Conservation (phyloP, 306 rosid species). For the Luffa acutangula region DNA sequence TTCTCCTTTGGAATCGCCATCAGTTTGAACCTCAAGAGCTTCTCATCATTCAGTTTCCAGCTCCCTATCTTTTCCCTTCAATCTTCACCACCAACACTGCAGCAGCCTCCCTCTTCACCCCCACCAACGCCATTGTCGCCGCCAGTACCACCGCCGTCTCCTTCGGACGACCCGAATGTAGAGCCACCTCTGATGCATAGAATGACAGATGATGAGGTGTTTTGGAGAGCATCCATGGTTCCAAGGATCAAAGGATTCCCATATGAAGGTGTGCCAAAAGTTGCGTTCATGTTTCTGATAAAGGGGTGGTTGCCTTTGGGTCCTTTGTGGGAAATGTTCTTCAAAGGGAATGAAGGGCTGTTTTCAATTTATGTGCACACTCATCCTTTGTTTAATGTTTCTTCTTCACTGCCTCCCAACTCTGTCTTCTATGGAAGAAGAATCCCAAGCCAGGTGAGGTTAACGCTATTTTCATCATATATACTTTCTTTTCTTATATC, state of each 20-base stretch:
- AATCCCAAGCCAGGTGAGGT: slow-evolving; percentile 44
- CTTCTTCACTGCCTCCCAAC: slow-evolving; percentile 15
- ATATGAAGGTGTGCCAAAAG: slow-evolving; percentile 25
- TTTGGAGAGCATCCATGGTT: slow-evolving; percentile 29
- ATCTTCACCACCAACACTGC: slow-evolving; percentile 5
- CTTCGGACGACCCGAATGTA: neutral
- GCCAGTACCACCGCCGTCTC: neutral
- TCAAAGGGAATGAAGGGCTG: slow-evolving; percentile 34
- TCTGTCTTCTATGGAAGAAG: slow-evolving; percentile 38
- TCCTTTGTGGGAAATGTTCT: slow-evolving; percentile 53
- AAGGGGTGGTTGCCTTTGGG: slow-evolving; percentile 34
- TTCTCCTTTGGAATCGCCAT: slow-evolving; percentile 32
- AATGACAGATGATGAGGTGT: slow-evolving; percentile 31
- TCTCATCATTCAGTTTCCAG: slow-evolving; percentile 6
- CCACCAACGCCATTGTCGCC: neutral
- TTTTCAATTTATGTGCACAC: slow-evolving; percentile 41
- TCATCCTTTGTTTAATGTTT: slow-evolving; percentile 28
- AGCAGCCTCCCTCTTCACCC: neutral
- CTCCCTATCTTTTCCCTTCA: neutral
- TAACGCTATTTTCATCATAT: too few species aligned
- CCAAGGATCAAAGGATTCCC: slow-evolving; percentile 14
- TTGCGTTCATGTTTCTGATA: slow-evolving; percentile 62
- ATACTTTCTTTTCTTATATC: neutral
- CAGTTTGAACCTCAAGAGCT: slow-evolving; percentile 18
- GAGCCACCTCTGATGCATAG: slow-evolving; percentile 21